Evolutionary conservation across 306 rosid species (phyloP), one percentile per base, ranked within the genome.

Genomic region (Rosa lucieae): DNA sequence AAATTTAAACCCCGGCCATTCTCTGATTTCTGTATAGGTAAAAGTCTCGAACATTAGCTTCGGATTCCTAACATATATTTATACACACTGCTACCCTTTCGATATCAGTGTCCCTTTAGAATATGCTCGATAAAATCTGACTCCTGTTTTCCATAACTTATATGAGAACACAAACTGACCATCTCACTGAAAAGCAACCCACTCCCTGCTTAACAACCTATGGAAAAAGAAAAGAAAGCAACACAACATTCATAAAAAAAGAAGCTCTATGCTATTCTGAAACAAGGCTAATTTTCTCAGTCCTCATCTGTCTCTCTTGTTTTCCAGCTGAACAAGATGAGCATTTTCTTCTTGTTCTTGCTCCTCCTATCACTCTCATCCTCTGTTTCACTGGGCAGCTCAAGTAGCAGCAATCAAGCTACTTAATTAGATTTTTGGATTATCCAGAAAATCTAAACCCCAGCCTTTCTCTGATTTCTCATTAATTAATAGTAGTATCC

Each of bases 281-380:
- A 26, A 14, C 68, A 8, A 35, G 10, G 47, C 63, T 72, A 53
- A 8, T 1, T 20, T 3, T 23, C 18, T 11, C n/a, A 20, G 23
- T 15, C 26, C 26, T 26, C 40, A 0, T 1, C 10, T 20, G 21
- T 11, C 49, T 46, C 5, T 14, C 11, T 78, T 69, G 20, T 23
- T 23, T 23, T 14, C 67, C 58, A 66, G 15, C 49, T 37, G 43
- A 10, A 72, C 67, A 68, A 40, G 32, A 89, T 85, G 88, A 78
- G 55, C 51, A 32, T 72, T 66, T 84, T 82, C 79, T 69, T 75
- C 86, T 55, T 84, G 82, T 83, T 74, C 76, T 47, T 81, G 79
- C 68, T 76, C 78, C 58, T 87, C 77, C 76, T 86, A 70, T 85
- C 82, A 51, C 82, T 90, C 97, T 86, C 87, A 37, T 71, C 48